These are phyloP conservation scores for Mycena metata DNA, from an alignment of 768 basidiomycete genomes.

Conservation along the genomic window DNA sequence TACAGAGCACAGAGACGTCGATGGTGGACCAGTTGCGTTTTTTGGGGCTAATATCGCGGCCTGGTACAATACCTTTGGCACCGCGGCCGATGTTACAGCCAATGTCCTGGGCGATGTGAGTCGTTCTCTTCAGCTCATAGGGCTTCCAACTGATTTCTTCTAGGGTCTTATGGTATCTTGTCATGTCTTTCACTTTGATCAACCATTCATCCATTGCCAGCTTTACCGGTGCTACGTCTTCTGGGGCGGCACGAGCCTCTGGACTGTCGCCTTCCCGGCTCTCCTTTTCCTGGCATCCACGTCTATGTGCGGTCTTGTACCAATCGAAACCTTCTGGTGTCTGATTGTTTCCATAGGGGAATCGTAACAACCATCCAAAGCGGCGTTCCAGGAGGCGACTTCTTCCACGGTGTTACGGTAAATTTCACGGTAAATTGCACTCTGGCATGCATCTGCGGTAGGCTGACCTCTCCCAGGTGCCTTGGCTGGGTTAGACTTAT, in stretches of 20 bases:
- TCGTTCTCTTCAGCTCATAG: too few relatives aligned
- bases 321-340: too few relatives aligned
- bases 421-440: conserved; percentile 41
- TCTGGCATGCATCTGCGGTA: too few relatives aligned
- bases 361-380: conserved; percentile 46
- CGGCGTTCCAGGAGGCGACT: conserved; percentile 44
- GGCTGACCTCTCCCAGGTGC: too few relatives aligned
- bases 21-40: conserved; percentile 52
- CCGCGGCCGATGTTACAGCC: conserved; percentile 42
- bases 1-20: conserved; percentile 32
- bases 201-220: neutral
- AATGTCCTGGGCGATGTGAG: conserved; percentile 50
- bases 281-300: conserved; percentile 39
- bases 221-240: conserved; percentile 53
- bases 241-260: conserved; percentile 34
- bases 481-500: too few relatives aligned
- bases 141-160: too few relatives aligned
- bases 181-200: neutral
- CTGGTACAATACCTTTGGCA: conserved; percentile 52
- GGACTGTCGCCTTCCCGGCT: conserved; percentile 35
- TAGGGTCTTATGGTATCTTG: conserved; percentile 43
- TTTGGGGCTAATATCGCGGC: conserved; percentile 38
- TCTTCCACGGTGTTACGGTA: conserved; percentile 42
- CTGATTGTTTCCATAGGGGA: conserved; percentile 33
- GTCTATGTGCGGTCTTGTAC: conserved; percentile 16